Conservation (phyloP, 176 grass and related monocot species). For the Eragrostis curvula region DNA sequence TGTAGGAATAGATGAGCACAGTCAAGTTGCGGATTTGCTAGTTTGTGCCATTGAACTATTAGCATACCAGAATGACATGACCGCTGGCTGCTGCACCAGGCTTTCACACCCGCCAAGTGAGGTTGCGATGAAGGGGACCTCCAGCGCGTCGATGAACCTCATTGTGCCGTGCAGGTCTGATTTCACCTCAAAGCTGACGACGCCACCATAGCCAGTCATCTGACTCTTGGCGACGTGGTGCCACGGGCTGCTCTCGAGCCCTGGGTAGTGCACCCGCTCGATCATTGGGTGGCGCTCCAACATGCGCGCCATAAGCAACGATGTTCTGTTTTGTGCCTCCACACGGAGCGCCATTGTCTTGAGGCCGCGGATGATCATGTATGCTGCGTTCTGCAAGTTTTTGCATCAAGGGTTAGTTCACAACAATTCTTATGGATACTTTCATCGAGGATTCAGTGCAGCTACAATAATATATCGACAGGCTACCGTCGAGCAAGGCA, state of each 20-base stretch:
- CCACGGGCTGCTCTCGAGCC: conserved; percentile 58
- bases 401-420: neutral
- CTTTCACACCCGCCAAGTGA: conserved; percentile 69
- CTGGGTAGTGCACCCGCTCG: conserved; percentile 57
- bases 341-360: conserved; percentile 63
- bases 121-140: conserved; percentile 62
- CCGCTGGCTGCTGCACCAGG: conserved; percentile 62
- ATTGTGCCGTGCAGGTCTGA: conserved; percentile 38
- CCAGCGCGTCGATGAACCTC: conserved; percentile 56
- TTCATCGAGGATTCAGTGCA: neutral
- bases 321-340: conserved; percentile 51
- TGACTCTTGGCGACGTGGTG: conserved; percentile 46
- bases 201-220: conserved; percentile 52
- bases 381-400: conserved; percentile 52
- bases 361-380: conserved; percentile 65
- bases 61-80: conserved; percentile 61
- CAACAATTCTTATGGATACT: too few species aligned
- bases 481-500: too few species aligned
- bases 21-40: too few species aligned
- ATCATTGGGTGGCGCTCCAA: conserved; percentile 60
- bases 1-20: too few species aligned
- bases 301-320: conserved; percentile 55
- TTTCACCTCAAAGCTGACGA: conserved; percentile 61
- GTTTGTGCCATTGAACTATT: too few species aligned
- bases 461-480: neutral